These are phyloP conservation scores for Rosa lucieae DNA, from an alignment of 306 rosid genomes.

Conservation along the genomic window DNA sequence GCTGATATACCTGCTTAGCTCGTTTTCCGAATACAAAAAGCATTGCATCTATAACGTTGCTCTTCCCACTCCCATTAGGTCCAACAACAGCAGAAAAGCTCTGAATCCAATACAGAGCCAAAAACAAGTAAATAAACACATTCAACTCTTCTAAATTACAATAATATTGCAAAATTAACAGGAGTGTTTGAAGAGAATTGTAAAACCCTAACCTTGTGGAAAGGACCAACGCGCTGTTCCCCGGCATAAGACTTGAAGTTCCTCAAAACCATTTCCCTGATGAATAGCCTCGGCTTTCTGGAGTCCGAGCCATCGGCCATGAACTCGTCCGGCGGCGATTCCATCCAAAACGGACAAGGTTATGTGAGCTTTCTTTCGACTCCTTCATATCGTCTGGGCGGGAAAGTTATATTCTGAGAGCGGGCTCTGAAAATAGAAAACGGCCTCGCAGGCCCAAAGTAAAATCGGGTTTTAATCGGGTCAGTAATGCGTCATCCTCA, in stretches of 20 bases:
- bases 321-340: constrained; percentile 37
- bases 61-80: constrained; percentile 40
- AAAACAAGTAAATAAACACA: no score
- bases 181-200: no score
- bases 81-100: constrained; percentile 99
- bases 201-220: constrained; percentile 44
- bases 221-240: constrained; percentile 92
- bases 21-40: constrained; percentile 90
- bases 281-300: constrained; percentile 67
- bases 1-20: constrained; percentile 73
- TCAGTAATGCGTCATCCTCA: no score
- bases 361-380: no score
- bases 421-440: no score
- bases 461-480: no score
- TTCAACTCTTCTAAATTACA: no score
- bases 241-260: constrained; percentile 97
- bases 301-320: constrained; percentile 34
- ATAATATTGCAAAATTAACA: no score
- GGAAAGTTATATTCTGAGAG: no score
- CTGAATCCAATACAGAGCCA: constrained; percentile 31
- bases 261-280: constrained; percentile 86
- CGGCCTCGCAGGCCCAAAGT: no score
- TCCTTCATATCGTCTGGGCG: no score
- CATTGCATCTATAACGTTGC: constrained; percentile 86
- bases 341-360: constrained; percentile 17